phyloP scores from a whole-genome alignment of 352 stramenopile genomes.

The Phytophthora litchii region DNA sequence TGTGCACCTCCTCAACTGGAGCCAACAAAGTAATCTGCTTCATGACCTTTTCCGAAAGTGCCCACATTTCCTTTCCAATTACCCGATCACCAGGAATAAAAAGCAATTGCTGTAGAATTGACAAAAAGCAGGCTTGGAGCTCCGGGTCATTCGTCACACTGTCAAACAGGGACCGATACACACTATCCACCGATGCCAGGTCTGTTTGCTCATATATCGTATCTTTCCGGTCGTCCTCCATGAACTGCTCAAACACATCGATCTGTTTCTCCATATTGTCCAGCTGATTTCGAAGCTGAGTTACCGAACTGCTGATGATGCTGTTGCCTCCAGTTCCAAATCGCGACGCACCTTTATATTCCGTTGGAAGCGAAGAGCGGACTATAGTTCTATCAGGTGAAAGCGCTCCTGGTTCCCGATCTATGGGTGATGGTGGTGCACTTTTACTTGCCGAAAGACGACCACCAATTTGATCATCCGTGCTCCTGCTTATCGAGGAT shows the following conservation, averaged over 20 bases:
- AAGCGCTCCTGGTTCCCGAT: slow-evolving; percentile 37
- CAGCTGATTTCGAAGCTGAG: slow-evolving; percentile 78
- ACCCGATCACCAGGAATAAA: slow-evolving; percentile 84
- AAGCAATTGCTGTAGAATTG: slow-evolving; percentile 84
- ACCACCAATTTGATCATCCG: slow-evolving; percentile 24
- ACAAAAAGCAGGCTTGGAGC: slow-evolving; percentile 74
- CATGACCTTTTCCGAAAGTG: slow-evolving; percentile 75
- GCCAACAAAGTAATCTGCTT: slow-evolving; percentile 80
- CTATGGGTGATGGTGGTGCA: slow-evolving; percentile 57
- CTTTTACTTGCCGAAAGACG: slow-evolving; percentile 52
- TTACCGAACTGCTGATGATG: slow-evolving; percentile 76
- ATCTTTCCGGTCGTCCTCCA: slow-evolving; percentile 88
- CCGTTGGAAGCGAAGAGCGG: slow-evolving; percentile 38
- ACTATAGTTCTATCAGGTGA: slow-evolving; percentile 38
- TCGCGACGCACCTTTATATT: slow-evolving; percentile 21
- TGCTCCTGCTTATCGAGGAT: slow-evolving; percentile 26
- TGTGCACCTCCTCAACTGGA: slow-evolving; percentile 81
- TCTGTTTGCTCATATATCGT: slow-evolving; percentile 87
- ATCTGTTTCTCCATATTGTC: slow-evolving; percentile 91
- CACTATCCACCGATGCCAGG: slow-evolving; percentile 69
- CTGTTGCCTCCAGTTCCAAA: slow-evolving; percentile 46
- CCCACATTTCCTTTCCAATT: slow-evolving; percentile 89
- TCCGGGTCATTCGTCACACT: slow-evolving; percentile 67
- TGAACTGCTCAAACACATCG: slow-evolving; percentile 88
- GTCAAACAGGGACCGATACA: slow-evolving; percentile 65